phyloP scores from a whole-genome alignment of 768 basidiomycete species.

The Russula sp. region DNA sequence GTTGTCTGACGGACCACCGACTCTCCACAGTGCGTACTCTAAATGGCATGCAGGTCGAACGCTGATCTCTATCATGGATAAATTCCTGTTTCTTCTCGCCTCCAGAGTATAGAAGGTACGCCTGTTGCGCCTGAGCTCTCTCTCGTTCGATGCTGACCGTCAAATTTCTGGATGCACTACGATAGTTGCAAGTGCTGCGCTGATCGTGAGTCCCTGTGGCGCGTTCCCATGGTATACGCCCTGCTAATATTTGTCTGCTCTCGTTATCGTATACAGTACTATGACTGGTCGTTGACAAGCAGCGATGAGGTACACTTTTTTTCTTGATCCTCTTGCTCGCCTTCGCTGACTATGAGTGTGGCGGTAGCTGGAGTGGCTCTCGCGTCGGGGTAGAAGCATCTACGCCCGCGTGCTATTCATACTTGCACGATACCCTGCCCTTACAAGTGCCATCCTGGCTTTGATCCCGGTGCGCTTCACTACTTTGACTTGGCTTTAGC shows the following conservation, averaged over 20 bases:
- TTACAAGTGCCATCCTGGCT: slow-evolving; percentile 7
- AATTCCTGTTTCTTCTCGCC: background rate
- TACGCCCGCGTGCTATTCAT: slow-evolving; percentile 17
- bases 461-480: slow-evolving; percentile 15
- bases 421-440: slow-evolving; percentile 19
- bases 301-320: slow-evolving; percentile 11
- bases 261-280: slow-evolving; percentile 1
- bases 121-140: background rate
- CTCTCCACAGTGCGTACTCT: slow-evolving; percentile 9
- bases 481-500: too few relatives aligned
- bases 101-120: slow-evolving; percentile 14
- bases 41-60: too few relatives aligned
- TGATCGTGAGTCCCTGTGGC: slow-evolving; percentile 15
- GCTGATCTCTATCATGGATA: background rate
- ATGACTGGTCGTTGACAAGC: slow-evolving; percentile 23
- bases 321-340: too few relatives aligned
- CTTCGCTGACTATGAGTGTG: background rate
- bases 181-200: slow-evolving; percentile 10
- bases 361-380: slow-evolving; percentile 17
- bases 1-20: background rate
- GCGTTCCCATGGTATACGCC: background rate
- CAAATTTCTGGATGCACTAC: background rate
- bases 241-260: background rate
- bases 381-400: background rate
- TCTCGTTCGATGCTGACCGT: background rate